Percentiles rank a stretch among this genome's conserved stretches.
Evolutionary conservation across 2,329 filamentous ascomycete genomes (phyloP).

Genomic region (Colletotrichum orbiculare): DNA sequence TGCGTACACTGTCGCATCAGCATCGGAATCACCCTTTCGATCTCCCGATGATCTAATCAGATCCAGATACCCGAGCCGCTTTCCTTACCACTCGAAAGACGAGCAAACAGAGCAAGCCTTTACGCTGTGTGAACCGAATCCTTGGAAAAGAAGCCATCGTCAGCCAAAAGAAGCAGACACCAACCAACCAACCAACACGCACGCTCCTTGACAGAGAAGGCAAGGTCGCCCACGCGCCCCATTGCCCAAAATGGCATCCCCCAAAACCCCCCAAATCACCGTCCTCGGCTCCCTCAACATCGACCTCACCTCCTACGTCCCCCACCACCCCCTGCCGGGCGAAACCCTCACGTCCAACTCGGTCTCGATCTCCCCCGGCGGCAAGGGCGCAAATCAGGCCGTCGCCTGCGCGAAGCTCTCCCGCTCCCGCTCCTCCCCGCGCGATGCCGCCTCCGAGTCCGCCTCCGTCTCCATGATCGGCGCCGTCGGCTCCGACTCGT

Average conservation of each 20-base stretch:
- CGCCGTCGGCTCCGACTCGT: conserved; percentile 76
- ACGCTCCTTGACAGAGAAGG: neutral
- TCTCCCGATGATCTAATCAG: too few species aligned
- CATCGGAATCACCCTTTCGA: neutral
- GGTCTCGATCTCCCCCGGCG: conserved; percentile 85
- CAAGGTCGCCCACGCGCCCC: conserved; percentile 1
- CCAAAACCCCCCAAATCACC: conserved; percentile 67
- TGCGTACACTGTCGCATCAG: conserved; percentile 23
- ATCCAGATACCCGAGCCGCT: conserved; percentile 16
- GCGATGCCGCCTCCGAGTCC: conserved; percentile 47
- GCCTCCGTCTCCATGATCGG: conserved; percentile 75
- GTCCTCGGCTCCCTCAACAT: conserved; percentile 95
- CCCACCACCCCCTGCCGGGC: conserved; percentile 83
- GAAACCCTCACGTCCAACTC: conserved; percentile 86
- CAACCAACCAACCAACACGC: neutral
- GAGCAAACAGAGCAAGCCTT: neutral
- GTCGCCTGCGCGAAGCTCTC: conserved; percentile 88
- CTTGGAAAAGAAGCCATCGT: neutral
- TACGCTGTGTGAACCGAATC: too few species aligned
- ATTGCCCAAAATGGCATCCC: conserved; percentile 19
- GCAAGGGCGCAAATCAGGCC: conserved; percentile 96
- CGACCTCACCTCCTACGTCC: conserved; percentile 89
- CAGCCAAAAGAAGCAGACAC: neutral
- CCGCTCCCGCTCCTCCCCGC: conserved; percentile 50
- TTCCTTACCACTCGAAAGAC: conserved; percentile 11